Base-by-base conservation (phyloP, 1,284 basidiomycete genomes). In the Psilocybe mexicana region DNA sequence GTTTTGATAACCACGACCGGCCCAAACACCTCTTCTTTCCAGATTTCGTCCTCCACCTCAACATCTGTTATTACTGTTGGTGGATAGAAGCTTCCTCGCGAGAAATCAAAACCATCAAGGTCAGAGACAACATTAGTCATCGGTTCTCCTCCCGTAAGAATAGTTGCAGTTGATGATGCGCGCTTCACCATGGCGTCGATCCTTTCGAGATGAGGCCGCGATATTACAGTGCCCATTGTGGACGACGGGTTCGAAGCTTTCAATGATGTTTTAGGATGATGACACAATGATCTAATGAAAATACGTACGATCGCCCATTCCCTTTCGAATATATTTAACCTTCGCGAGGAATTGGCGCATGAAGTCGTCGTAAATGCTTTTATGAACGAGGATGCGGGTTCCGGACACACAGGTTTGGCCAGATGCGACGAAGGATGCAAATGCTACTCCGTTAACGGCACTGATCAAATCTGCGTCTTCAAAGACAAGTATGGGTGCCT, bases 371-470 rank as follows among this genome's bases (percentile, higher is more conserved):
- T 90, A 90, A 52, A 93, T 80, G 7, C 69, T 70, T 43, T 85
- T 81, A 60, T 92, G 90, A 3, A 93, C 72, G 7, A 93, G 78
- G 26, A 93, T 75, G 8, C 90, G 81, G 14, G 90, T 85, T 24
- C 90, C 90, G 3, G 90, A 92, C 23, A 93, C 87, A 61, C 90
- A 93, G 12, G 91, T 93, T 73, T 94, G 92, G 1, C 92, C 92
- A 35, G 91, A 92, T 1, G 91, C 91, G 40, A 93, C 76, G 65
- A 93, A 94, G 0, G 87, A 83, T n/a, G 91, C 87, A 68, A 93
- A 93, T 1, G 89, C 87, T 2, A 82, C 83, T 12, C 91, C 92
- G 63, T 92, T 92, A 14, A 90, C 87, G 0, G 91, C 87, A 35
- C 81, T 79, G 36, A 75, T 65, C 47, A 92, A 65, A 63, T 92